phyloP scores from a whole-genome alignment of 345 rosid genomes.

The Leavenworthia alabamica region DNA sequence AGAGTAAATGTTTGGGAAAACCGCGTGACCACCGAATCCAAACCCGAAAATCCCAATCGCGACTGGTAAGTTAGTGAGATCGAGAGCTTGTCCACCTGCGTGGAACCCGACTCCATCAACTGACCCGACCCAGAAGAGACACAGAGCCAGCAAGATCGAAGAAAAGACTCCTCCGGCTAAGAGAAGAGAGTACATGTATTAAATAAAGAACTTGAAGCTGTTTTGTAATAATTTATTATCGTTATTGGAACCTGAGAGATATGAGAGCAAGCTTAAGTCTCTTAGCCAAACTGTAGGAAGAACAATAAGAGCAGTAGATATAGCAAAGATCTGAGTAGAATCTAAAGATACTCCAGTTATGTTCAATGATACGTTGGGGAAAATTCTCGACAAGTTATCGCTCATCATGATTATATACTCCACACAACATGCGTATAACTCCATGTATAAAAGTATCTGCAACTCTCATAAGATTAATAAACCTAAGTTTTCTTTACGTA shows the following conservation, averaged over 20 bases:
- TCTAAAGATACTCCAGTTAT: conserved; percentile 42
- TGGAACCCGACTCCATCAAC: conserved; percentile 63
- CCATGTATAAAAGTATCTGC: conserved; percentile 66
- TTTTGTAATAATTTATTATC: not conserved
- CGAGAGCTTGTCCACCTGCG: conserved; percentile 40
- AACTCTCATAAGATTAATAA: not conserved
- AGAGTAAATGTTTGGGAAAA: conserved; percentile 69
- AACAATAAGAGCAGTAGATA: conserved; percentile 43
- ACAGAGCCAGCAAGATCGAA: conserved; percentile 48
- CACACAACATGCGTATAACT: conserved; percentile 74
- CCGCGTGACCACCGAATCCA: conserved; percentile 64
- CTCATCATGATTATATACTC: conserved; percentile 78
- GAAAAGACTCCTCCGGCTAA: conserved; percentile 75
- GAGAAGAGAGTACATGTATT: not conserved
- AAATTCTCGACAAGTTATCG: conserved; percentile 58
- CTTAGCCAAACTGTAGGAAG: conserved; percentile 88
- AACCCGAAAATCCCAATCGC: conserved; percentile 70
- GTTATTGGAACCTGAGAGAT: conserved; percentile 56
- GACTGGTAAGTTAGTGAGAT: conserved; percentile 55
- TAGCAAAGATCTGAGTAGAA: conserved; percentile 42
- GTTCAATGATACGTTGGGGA: conserved; percentile 42
- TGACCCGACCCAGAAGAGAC: conserved; percentile 70
- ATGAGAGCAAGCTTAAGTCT: conserved; percentile 66
- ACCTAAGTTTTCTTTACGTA: not conserved
- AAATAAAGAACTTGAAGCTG: not conserved